phyloP scores from a whole-genome alignment of 2,329 filamentous ascomycete genomes.

The Ceratocystis harringtonii region DNA sequence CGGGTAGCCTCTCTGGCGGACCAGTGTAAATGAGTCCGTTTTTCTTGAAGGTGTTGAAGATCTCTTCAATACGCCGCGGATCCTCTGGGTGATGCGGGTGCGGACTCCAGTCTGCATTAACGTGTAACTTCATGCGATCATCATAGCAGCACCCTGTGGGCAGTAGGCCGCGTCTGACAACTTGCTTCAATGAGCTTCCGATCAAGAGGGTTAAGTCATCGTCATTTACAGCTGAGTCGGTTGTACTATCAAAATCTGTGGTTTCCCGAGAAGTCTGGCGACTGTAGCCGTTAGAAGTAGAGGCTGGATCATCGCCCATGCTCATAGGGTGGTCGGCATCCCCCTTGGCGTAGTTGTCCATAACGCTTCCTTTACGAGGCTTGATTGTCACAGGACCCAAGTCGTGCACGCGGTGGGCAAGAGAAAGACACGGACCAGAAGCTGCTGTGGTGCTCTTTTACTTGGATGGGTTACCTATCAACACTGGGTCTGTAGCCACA shows the following conservation, averaged over 20 bases:
- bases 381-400: neutral
- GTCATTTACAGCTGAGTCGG: constrained; percentile 17
- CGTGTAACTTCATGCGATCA: constrained; percentile 87
- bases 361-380: constrained; percentile 14
- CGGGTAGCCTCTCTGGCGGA: constrained; percentile 37
- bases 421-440: neutral
- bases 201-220: constrained; percentile 19
- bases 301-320: constrained; percentile 25
- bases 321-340: constrained; percentile 31
- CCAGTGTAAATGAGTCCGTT: constrained; percentile 60
- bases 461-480: neutral
- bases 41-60: constrained; percentile 75
- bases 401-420: neutral
- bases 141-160: constrained; percentile 79
- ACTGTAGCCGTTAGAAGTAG: constrained; percentile 11
- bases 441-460: neutral
- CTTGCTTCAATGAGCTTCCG: constrained; percentile 23
- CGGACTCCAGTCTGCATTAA: constrained; percentile 60
- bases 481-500: neutral
- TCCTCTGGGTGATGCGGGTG: constrained; percentile 86
- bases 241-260: constrained; percentile 16
- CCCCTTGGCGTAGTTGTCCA: constrained; percentile 26
- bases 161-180: constrained; percentile 35
- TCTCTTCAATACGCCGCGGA: constrained; percentile 78
- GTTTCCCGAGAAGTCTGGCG: constrained; percentile 8